Percentiles rank a stretch among this genome's conserved stretches.
Conservation (phyloP, 345 rosid genomes). For the Salix exigua region DNA sequence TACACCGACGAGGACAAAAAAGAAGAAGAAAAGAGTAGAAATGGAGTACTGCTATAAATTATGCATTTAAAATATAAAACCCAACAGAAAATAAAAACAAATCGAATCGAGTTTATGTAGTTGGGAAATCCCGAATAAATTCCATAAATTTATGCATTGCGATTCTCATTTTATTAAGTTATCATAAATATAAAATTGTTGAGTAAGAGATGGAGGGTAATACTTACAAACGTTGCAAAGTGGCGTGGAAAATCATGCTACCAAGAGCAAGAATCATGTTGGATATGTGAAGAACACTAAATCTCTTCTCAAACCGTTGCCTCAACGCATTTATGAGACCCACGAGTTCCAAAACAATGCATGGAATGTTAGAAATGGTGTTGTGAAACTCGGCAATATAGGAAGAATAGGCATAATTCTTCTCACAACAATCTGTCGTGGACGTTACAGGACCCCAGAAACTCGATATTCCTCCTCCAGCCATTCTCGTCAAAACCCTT, state of each 20-base stretch:
- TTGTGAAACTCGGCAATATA: conserved; percentile 83
- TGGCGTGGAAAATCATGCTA: conserved; percentile 85
- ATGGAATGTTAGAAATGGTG: conserved; percentile 66
- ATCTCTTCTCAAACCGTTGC: conserved; percentile 88
- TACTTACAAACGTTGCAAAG: conserved; percentile 71
- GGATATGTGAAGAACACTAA: conserved; percentile 77
- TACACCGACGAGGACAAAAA: neutral
- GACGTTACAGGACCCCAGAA: conserved; percentile 93
- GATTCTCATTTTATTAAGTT: neutral
- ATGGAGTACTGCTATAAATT: neutral
- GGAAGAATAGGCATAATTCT: conserved; percentile 58
- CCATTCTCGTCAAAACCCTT: conserved; percentile 43
- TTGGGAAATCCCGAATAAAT: neutral
- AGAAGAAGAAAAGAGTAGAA: neutral
- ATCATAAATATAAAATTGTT: neutral
- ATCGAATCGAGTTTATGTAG: neutral
- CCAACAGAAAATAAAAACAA: neutral
- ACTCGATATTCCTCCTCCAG: conserved; percentile 58
- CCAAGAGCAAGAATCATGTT: conserved; percentile 83
- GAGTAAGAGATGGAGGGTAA: neutral
- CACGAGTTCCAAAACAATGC: conserved; percentile 67
- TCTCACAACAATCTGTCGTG: conserved; percentile 69
- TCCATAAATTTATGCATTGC: neutral
- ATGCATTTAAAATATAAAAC: neutral
- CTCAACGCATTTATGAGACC: conserved; percentile 76